These are phyloP conservation scores for Candida jianshihensis DNA, from an alignment of 805 yeast species.

Conservation along the genomic window DNA sequence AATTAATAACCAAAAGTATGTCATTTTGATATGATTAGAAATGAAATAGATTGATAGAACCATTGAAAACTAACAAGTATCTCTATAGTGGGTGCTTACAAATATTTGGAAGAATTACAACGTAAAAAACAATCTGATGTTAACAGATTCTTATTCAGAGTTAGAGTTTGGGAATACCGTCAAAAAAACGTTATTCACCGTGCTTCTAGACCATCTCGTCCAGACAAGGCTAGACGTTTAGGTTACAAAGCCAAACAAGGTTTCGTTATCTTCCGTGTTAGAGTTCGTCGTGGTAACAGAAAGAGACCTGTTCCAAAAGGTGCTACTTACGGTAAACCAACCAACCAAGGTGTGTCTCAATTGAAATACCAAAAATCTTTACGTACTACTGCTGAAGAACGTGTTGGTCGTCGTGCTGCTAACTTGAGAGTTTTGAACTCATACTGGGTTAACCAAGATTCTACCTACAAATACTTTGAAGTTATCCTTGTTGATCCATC, in stretches of 20 bases:
- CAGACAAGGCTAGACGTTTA: slow-evolving; percentile 99
- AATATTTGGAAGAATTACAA: slow-evolving; percentile 97
- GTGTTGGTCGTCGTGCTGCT: slow-evolving; percentile 98
- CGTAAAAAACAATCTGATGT: slow-evolving; percentile 99
- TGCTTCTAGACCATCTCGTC: slow-evolving; percentile 97
- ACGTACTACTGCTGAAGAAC: slow-evolving; percentile 98
- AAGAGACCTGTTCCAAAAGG: slow-evolving; percentile 99
- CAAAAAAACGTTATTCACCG: slow-evolving; percentile 98
- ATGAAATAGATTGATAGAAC: neutral
- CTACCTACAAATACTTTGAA: slow-evolving; percentile 98
- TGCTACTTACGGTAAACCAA: slow-evolving; percentile 99
- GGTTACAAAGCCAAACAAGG: slow-evolving; percentile 99
- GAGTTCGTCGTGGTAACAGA: slow-evolving; percentile 99
- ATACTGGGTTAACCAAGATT: slow-evolving; percentile 99
- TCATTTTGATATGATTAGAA: neutral
- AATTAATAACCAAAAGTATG: neutral
- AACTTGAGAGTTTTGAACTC: slow-evolving; percentile 99
- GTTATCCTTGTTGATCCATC: slow-evolving; percentile 95
- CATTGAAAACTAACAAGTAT: slow-evolving; percentile 4
- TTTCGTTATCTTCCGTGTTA: slow-evolving; percentile 94
- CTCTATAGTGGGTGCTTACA: slow-evolving; percentile 96
- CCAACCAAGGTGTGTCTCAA: slow-evolving; percentile 99
- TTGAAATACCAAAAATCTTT: slow-evolving; percentile 98
- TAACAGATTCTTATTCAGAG: slow-evolving; percentile 96
- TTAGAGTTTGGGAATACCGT: slow-evolving; percentile 99